phyloP scores from a whole-genome alignment of 441 rosid species.

The Brassica balearica region DNA sequence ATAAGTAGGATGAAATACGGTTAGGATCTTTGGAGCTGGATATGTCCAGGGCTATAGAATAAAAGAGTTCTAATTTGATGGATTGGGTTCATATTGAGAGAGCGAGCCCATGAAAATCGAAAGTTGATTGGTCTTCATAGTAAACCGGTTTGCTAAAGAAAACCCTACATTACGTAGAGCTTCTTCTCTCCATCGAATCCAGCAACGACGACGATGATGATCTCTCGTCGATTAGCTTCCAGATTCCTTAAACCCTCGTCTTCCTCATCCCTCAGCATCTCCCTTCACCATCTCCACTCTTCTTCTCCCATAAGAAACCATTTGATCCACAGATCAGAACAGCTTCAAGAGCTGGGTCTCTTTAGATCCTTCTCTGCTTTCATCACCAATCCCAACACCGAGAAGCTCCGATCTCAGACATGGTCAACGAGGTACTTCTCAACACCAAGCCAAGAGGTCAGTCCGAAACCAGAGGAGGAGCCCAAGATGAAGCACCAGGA shows the following conservation, averaged over 20 bases:
- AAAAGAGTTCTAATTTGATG: neutral
- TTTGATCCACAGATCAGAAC: conserved; percentile 25
- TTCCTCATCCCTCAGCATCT: conserved; percentile 7
- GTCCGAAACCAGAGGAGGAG: conserved; percentile 44
- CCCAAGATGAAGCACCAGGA: conserved; percentile 87
- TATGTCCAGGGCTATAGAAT: no score
- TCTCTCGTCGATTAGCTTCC: conserved; percentile 46
- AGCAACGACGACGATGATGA: conserved; percentile 30
- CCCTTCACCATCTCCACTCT: conserved; percentile 22
- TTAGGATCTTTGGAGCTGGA: no score
- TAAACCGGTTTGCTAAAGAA: conserved; percentile 7
- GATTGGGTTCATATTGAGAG: neutral
- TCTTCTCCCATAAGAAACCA: conserved; percentile 24
- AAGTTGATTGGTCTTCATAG: neutral
- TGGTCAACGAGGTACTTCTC: conserved; percentile 54
- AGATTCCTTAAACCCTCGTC: conserved; percentile 36
- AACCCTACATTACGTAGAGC: conserved; percentile 25
- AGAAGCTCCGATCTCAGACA: conserved; percentile 32
- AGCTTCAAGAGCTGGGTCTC: conserved; percentile 18
- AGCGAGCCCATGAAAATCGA: neutral
- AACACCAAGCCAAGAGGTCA: conserved; percentile 45
- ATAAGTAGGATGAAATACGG: no score
- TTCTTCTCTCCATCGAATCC: conserved; percentile 4
- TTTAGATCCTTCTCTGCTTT: conserved; percentile 39
- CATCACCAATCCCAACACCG: conserved; percentile 11